Evolutionary conservation across 176 grass and related monocot species (phyloP).

Genomic region (Oryza glaberrima): DNA sequence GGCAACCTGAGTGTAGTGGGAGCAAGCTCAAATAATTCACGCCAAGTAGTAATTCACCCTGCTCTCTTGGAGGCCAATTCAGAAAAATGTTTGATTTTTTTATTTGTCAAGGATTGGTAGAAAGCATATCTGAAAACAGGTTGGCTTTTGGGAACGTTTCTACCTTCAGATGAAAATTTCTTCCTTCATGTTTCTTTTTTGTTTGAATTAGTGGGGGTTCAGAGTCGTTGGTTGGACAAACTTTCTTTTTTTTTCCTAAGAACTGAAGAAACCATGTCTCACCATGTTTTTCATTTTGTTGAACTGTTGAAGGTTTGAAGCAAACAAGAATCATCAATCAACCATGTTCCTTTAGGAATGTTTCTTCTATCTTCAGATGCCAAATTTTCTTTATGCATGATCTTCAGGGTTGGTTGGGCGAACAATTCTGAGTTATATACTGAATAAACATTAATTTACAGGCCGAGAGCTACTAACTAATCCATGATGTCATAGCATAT

Average conservation of each 20-base stretch:
- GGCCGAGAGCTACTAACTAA: not conserved
- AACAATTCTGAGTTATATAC: not conserved
- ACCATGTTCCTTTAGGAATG: constrained; percentile 5
- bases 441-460: not conserved
- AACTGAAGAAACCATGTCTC: not conserved
- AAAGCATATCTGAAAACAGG: not conserved
- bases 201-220: not conserved
- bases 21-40: not conserved
- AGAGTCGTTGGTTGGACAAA: not conserved
- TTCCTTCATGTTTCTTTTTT: not conserved
- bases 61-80: not conserved
- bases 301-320: not conserved
- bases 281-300: not conserved
- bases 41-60: not conserved
- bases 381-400: not conserved
- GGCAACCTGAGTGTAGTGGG: not conserved
- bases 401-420: constrained; percentile 3
- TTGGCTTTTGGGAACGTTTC: not conserved
- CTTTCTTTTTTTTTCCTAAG: not conserved
- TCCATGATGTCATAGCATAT: not conserved
- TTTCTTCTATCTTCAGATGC: not conserved
- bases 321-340: not conserved
- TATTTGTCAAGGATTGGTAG: not conserved
- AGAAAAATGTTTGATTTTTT: not conserved
- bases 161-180: not conserved